phyloP scores from a whole-genome alignment of 805 yeast species.

The Grigorovia yakushimaensis region DNA sequence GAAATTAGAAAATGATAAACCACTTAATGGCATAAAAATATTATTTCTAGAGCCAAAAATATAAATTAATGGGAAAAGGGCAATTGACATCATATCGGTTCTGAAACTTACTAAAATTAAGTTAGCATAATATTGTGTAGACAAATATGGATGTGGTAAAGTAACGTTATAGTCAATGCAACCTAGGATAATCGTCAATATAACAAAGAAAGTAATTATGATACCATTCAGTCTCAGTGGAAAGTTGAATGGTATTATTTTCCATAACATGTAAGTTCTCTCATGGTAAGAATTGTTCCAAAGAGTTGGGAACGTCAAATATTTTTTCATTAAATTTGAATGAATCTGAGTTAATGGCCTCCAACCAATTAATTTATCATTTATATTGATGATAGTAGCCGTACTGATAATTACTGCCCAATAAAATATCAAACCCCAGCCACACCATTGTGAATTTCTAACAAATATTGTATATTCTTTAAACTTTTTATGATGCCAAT shows the following conservation, averaged over 20 bases:
- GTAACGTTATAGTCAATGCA: conserved; percentile 30
- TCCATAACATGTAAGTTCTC: conserved; percentile 15
- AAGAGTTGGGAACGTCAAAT: conserved; percentile 23
- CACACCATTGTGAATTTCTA: conserved; percentile 32
- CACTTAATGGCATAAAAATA: conserved; percentile 50
- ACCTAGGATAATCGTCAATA: conserved; percentile 25
- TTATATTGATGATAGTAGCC: conserved; percentile 26
- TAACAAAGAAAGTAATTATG: conserved; percentile 25
- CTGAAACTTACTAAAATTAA: conserved; percentile 42
- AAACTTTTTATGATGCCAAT: conserved; percentile 28
- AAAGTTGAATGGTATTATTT: conserved; percentile 23
- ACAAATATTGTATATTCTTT: conserved; percentile 32
- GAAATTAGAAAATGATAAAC: conserved; percentile 53
- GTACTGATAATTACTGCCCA: conserved; percentile 32
- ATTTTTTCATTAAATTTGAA: conserved; percentile 16
- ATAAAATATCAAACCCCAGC: conserved; percentile 37
- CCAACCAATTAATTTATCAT: conserved; percentile 18
- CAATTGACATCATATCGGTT: conserved; percentile 40
- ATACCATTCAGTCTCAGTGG: conserved; percentile 26
- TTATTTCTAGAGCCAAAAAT: conserved; percentile 69
- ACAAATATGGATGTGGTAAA: conserved; percentile 32
- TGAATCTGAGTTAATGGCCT: conserved; percentile 7
- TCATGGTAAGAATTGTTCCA: conserved; percentile 11
- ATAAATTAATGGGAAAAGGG: conserved; percentile 48
- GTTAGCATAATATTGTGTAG: conserved; percentile 26